Percentiles rank a stretch among this genome's conserved stretches.
Evolutionary conservation across 768 basidiomycete genomes (phyloP).

Genomic region (Tulasnella sp.): DNA sequence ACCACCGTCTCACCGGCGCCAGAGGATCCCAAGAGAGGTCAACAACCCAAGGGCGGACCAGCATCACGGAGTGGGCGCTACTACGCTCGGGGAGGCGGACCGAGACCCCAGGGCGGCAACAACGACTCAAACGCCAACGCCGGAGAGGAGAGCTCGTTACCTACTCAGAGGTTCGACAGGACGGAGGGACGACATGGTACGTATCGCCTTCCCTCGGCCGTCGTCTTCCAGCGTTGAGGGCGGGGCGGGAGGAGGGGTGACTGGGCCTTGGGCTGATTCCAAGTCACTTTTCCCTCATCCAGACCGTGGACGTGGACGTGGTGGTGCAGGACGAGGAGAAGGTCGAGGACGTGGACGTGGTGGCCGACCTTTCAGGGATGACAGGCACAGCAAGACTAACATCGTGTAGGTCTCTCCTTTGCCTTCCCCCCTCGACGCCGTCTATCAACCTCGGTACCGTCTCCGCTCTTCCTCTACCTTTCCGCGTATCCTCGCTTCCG

Average conservation of each 20-base stretch:
- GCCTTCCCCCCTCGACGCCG: not conserved
- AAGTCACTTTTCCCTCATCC: slow-evolving; percentile 18
- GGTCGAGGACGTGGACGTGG: slow-evolving; percentile 34
- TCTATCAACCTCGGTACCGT: not conserved
- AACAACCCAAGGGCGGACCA: slow-evolving; percentile 43
- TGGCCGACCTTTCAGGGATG: slow-evolving; percentile 64
- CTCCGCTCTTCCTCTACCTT: not conserved
- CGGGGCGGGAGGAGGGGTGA: not conserved
- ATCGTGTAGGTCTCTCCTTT: slow-evolving; percentile 31
- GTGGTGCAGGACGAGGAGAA: slow-evolving; percentile 26
- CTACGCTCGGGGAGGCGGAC: slow-evolving; percentile 47
- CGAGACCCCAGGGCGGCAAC: slow-evolving; percentile 23
- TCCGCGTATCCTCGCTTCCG: not conserved
- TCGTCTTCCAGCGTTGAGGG: not conserved
- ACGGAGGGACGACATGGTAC: slow-evolving; percentile 22
- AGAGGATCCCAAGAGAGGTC: not conserved
- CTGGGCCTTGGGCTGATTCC: not conserved
- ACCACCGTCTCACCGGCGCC: not conserved
- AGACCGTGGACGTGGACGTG: slow-evolving; percentile 33
- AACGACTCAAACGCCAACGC: slow-evolving; percentile 17
- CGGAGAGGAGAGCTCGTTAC: slow-evolving; percentile 28
- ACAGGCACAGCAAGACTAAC: slow-evolving; percentile 79
- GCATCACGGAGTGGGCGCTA: slow-evolving; percentile 58
- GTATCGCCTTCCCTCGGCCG: slow-evolving; percentile 16
- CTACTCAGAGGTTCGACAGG: slow-evolving; percentile 13